Evolutionary conservation across 2,329 filamentous ascomycete species (phyloP).

Genomic region (Fusarium chaquense): DNA sequence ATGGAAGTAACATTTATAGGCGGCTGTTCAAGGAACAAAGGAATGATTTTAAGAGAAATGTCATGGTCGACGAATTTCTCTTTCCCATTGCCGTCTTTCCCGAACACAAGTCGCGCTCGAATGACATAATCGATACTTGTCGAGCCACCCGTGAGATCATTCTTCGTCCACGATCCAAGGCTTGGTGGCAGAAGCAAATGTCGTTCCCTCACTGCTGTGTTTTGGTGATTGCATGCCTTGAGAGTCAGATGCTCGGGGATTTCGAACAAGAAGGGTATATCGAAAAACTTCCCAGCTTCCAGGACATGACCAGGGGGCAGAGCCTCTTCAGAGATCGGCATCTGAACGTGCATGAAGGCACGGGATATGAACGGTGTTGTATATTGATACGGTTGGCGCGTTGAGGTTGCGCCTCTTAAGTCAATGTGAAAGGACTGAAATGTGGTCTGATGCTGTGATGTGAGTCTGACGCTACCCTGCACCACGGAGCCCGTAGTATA

Average conservation of each 20-base stretch:
- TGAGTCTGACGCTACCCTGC: background rate
- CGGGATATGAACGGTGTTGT: background rate
- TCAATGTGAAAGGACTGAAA: background rate
- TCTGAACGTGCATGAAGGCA: background rate
- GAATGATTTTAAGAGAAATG: background rate
- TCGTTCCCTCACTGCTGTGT: background rate
- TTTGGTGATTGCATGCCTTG: background rate
- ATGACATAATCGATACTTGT: background rate
- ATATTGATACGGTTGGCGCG: constrained; percentile 8
- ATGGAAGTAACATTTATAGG: background rate
- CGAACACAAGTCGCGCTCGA: background rate
- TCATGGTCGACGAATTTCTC: background rate
- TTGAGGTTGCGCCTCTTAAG: constrained; percentile 5
- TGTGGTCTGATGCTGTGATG: background rate
- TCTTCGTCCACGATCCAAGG: background rate
- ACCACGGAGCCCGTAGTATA: background rate
- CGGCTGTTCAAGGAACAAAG: background rate
- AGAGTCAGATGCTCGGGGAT: background rate
- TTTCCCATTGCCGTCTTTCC: background rate
- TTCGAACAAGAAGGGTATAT: background rate
- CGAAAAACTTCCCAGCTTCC: background rate
- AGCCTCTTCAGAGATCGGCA: background rate
- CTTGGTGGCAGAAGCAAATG: constrained; percentile 1
- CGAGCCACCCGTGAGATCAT: background rate
- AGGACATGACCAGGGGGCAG: background rate